phyloP scores from a whole-genome alignment of 2,329 filamentous ascomycete species.

The Penicillium polonicum region DNA sequence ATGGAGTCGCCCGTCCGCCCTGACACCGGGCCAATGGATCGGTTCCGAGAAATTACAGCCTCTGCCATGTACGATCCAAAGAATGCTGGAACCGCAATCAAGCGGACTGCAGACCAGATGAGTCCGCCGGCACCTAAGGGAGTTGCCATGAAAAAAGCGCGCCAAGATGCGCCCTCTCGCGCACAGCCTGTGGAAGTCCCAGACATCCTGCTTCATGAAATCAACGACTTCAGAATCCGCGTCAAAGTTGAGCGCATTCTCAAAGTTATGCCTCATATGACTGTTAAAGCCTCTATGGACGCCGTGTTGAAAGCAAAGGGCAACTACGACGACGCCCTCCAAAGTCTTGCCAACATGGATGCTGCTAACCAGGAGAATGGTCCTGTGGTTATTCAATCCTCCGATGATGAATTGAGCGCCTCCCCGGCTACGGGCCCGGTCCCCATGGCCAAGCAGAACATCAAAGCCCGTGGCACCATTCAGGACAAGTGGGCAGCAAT shows the following conservation, averaged over 20 bases:
- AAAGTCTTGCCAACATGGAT: slow-evolving; percentile 42
- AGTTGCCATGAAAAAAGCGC: slow-evolving; percentile 40
- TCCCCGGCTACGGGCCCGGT: slow-evolving; percentile 16
- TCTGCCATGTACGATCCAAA: slow-evolving; percentile 45
- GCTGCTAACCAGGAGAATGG: slow-evolving; percentile 2
- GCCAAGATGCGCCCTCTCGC: slow-evolving; percentile 46
- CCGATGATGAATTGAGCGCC: slow-evolving; percentile 43
- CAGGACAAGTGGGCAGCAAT: slow-evolving; percentile 58
- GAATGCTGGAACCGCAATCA: slow-evolving; percentile 22
- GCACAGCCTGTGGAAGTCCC: slow-evolving; percentile 44
- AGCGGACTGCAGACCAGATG: slow-evolving; percentile 47
- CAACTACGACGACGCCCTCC: slow-evolving; percentile 56
- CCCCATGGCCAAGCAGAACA: slow-evolving; percentile 49
- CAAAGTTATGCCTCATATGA: slow-evolving; percentile 48
- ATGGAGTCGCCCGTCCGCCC: slow-evolving; percentile 42
- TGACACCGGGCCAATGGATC: slow-evolving; percentile 28
- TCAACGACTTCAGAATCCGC: slow-evolving; percentile 51
- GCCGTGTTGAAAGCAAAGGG: slow-evolving; percentile 53
- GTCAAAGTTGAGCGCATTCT: slow-evolving; percentile 55
- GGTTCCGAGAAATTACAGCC: slow-evolving; percentile 47
- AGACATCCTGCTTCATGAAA: slow-evolving; percentile 50
- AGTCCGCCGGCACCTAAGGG: slow-evolving; percentile 39
- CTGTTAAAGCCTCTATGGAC: slow-evolving; percentile 50
- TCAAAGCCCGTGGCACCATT: slow-evolving; percentile 57
- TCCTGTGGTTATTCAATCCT: slow-evolving; percentile 27